Evolutionary conservation across 2,329 filamentous ascomycete genomes (phyloP).

Genomic region (Monosporascus cannonballus): DNA sequence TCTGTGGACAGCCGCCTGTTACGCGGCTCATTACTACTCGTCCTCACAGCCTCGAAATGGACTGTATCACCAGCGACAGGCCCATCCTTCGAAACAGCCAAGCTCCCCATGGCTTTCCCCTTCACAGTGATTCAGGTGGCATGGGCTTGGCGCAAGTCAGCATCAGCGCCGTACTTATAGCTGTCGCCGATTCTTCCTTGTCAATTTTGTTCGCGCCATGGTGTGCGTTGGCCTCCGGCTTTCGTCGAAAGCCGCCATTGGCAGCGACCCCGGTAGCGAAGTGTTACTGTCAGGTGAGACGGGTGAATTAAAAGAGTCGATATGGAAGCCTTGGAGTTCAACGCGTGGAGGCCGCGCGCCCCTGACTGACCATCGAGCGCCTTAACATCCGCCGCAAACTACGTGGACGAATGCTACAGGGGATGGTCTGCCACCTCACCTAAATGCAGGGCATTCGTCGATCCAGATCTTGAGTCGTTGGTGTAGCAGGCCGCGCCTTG

Average conservation of each 20-base stretch:
- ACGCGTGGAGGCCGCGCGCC: not conserved
- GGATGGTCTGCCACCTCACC: not conserved
- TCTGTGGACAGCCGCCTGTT: conserved; percentile 16
- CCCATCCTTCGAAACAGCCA: conserved; percentile 14
- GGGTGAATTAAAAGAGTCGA: too few relatives aligned
- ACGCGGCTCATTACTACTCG: conserved; percentile 14
- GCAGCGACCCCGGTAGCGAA: conserved; percentile 6
- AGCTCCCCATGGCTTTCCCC: conserved; percentile 2
- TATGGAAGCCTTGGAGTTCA: too few relatives aligned
- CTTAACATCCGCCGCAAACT: conserved; percentile 6
- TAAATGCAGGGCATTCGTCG: conserved; percentile 1
- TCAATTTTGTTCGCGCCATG: not conserved
- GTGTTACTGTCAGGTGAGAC: not conserved
- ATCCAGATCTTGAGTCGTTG: not conserved
- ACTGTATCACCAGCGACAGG: conserved; percentile 21
- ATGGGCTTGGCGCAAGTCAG: conserved; percentile 9
- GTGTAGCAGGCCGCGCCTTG: conserved; percentile 7
- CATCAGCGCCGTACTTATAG: not conserved
- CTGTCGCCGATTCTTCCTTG: not conserved
- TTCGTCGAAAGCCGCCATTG: conserved; percentile 4
- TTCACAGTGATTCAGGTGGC: conserved; percentile 4
- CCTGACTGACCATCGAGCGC: not conserved
- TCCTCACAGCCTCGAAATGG: conserved; percentile 11
- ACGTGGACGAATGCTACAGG: conserved; percentile 16
- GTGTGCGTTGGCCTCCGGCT: conserved; percentile 1